A percentile compares a stretch with the other conserved stretches of the same genome.
phyloP scores from a whole-genome alignment of 2,329 filamentous ascomycete species.

The Bertia moriformis region DNA sequence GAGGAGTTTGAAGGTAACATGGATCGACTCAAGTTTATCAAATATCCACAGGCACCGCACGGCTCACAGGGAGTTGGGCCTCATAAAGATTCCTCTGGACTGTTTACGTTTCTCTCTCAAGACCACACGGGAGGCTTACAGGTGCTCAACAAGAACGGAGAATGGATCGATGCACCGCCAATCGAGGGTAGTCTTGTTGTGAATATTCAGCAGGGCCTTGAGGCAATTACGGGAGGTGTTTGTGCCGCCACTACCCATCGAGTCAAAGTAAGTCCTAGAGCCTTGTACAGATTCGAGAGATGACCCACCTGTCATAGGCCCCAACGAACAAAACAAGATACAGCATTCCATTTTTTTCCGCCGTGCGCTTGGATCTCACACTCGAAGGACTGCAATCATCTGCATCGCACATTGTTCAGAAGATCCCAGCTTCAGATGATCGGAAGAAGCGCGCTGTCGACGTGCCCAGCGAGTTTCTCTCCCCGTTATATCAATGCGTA shows the following conservation, averaged over 20 bases:
- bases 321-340: conserved; percentile 14
- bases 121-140: not conserved
- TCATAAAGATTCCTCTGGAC: conserved; percentile 36
- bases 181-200: not conserved
- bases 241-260: conserved; percentile 25
- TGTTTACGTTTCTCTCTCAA: conserved; percentile 8
- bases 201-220: conserved; percentile 29
- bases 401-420: conserved; percentile 13
- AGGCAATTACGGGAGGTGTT: conserved; percentile 37
- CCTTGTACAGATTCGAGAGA: not conserved
- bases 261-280: conserved; percentile 12
- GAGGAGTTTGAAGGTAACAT: conserved; percentile 29
- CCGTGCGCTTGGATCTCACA: conserved; percentile 28
- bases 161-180: conserved; percentile 1
- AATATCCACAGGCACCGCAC: conserved; percentile 26
- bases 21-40: conserved; percentile 38
- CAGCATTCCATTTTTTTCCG: conserved; percentile 40
- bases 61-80: conserved; percentile 37
- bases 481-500: conserved; percentile 17
- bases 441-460: conserved; percentile 15
- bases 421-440: conserved; percentile 13
- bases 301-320: conserved; percentile 17
- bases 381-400: conserved; percentile 22
- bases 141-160: not conserved
- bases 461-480: conserved; percentile 19